phyloP scores from a whole-genome alignment of 225 moss, liverwort and hornwort genomes.

The Straminergon stramineum region DNA sequence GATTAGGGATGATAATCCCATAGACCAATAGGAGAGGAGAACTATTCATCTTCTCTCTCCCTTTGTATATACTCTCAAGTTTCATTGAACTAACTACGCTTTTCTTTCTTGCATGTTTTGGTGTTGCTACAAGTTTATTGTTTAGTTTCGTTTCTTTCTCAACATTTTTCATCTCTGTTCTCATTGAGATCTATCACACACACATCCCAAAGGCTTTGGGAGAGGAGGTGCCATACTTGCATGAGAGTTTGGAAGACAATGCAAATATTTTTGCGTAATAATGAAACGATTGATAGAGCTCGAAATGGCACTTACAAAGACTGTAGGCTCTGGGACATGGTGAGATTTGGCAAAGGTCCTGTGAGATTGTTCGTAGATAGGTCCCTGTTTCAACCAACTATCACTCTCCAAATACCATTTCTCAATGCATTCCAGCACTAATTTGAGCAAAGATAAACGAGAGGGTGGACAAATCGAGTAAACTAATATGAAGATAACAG shows the following conservation, averaged over 20 bases:
- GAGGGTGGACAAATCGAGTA: not conserved
- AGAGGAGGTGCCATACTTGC: not conserved
- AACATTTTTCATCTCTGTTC: no score
- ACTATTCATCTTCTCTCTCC: no score
- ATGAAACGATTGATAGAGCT: not conserved
- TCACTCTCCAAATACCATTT: not conserved
- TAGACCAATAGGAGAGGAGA: no score
- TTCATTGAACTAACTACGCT: no score
- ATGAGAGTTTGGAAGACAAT: not conserved
- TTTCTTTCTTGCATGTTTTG: no score
- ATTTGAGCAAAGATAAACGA: not conserved
- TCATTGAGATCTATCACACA: not conserved
- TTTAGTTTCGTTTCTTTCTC: no score
- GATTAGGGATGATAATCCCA: no score
- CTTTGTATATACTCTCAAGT: no score
- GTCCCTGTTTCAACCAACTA: not conserved
- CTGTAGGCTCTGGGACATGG: not conserved
- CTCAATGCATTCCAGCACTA: not conserved
- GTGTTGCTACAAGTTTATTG: no score
- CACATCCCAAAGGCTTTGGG: no score
- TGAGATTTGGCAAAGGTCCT: not conserved
- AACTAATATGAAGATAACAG: not conserved
- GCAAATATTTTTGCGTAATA: not conserved
- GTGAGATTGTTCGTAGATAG: not conserved
- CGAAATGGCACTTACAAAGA: not conserved